Evolutionary conservation across 352 stramenopile species (phyloP).

Genomic region (Globisporangium viniferum): DNA sequence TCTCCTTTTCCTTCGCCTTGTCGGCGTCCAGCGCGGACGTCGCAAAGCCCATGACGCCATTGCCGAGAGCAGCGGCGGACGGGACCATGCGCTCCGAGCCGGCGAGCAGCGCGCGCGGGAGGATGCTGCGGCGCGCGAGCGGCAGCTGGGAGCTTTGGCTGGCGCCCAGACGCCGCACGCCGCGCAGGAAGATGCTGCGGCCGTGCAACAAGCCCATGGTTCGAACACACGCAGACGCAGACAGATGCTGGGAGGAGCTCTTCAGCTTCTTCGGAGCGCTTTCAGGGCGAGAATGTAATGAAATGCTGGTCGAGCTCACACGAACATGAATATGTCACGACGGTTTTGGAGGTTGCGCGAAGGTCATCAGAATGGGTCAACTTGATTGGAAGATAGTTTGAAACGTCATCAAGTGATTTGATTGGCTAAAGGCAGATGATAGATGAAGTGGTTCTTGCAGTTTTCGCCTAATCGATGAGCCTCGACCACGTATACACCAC

Average conservation of each 20-base stretch:
- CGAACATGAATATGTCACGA: background rate
- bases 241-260: background rate
- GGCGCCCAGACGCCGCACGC: slow-evolving; percentile 26
- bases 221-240: background rate
- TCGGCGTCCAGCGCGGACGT: slow-evolving; percentile 23
- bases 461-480: no score
- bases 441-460: no score
- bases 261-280: background rate
- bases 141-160: slow-evolving; percentile 14
- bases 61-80: slow-evolving; percentile 14
- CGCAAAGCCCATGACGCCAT: slow-evolving; percentile 30
- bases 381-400: background rate
- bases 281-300: background rate
- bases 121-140: background rate
- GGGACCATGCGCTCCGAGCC: slow-evolving; percentile 5
- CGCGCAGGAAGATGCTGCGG: slow-evolving; percentile 37
- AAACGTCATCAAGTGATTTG: background rate
- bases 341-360: background rate
- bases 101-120: slow-evolving; percentile 8
- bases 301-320: background rate
- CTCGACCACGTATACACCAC: no score
- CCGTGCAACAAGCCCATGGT: slow-evolving; percentile 41
- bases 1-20: slow-evolving; percentile 21
- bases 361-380: background rate
- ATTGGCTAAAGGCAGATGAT: background rate